Base-by-base conservation (phyloP, 352 stramenopile species). In the Globisporangium heterothallicum region DNA sequence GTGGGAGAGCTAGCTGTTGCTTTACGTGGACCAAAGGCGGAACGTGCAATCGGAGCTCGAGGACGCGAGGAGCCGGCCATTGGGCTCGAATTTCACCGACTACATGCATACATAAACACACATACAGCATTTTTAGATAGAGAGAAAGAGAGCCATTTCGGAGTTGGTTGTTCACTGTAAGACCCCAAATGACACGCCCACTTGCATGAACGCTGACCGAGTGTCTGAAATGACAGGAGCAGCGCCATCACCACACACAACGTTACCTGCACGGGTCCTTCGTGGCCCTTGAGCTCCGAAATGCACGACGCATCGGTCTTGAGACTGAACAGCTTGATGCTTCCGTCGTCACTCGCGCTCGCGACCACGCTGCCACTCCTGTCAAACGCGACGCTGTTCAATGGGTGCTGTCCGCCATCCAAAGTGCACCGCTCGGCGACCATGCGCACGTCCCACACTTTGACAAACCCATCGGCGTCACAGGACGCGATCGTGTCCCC, bases 401-500 rank as follows among this genome's bases (percentile, higher is more conserved):
- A 70, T 22, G 93, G 84, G 41, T 96, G 83, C 53, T 96, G 75
- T 0, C 86, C 85, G 47, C 78, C 78, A 52, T 96, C 78, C 24
- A 98, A 72, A 21, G 86, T 88, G 26, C 63, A 72, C 6, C 91
- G 70, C 70, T 98, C 92, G 22, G 88, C 82, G 26, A 98, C 91
- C 88, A 97, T 98, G 42, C 92, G 86, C 42, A 97, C 87, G 60
- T 98, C 94, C 94, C 94, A 98, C 27, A 98, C 68, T 61, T 97
- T 97, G 55, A 97, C 84, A 53, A 97, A 86, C 9, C 93, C 92
- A 62, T 98, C 93, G 9, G 93, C 91, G 58, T 98, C 92, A 57
- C 87, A 97, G 12, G 88, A 97, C 14, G 75, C 90, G 32, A 98
- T 92, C 19, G 74, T 72, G 61, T 98, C 92, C 25, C 93, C 91